Base-by-base conservation (phyloP, 225 moss, liverwort and hornwort genomes). In the Climacium dendroides region DNA sequence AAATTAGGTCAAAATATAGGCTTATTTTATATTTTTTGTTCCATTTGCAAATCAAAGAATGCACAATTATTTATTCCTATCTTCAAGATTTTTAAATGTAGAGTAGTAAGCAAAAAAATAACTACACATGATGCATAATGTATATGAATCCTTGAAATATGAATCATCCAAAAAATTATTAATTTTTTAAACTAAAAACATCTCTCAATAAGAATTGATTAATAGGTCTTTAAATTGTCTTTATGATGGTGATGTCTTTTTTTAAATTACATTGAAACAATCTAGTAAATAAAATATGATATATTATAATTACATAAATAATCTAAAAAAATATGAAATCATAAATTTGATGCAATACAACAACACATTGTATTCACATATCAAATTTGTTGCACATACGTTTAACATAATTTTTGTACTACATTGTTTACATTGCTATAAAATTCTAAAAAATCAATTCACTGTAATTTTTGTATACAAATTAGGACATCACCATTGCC, bases 51-150 rank as follows among this genome's bases (percentile, higher is more conserved):
- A 47, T 43, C 6, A 29, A 11, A 30, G 0, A 34, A 34, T 34
- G 41, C 4, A 6, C 45, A 50, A 50, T 48, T 32, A 11, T 12
- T 30, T 74, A 48, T 3, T 19, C 32, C 19, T 48, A 19, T 19
- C 47, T 47, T 47, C 19, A 30, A 47, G 18, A 47, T 11, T 30
- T 48, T 74, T 12, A 16, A 19, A 32, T 48, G 7, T 18, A 32
- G 5, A 48, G 32, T 48, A 11, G 1, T 28, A 19, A 19, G 41
- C 29, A 48, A 74, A 48, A n/a, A 74, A 48, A 74, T 30, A 74
- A 19, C 19, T 29, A 7, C 2, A 19, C 1, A 5, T 28, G 9
- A 43, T 71, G 28, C 28, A 43, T 11, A 2, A 43, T 0, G 2
- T 74, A 48, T 19, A 32, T 12, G 8, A 74, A 74, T 71, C 43